Base-by-base conservation (phyloP, 768 basidiomycete species). In the Serpula lacrymans region DNA sequence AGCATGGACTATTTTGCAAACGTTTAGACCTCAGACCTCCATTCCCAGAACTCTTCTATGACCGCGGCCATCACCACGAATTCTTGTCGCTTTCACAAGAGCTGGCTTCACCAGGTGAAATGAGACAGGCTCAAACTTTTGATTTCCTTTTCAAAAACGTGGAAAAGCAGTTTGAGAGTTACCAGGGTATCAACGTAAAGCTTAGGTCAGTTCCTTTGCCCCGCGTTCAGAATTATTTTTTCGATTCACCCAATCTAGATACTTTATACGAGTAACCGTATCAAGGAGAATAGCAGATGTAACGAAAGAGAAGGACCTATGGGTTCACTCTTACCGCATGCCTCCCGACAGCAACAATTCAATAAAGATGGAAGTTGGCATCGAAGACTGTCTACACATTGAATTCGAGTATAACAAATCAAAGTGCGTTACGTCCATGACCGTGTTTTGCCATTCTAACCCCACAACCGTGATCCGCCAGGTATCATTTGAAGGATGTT, bases 391-490 rank as follows among this genome's bases (percentile, higher is more conserved):
- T 62, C 64, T 98, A 53, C 95, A 98, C 61, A 99, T 98, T 53
- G 96, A 97, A 60, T 98, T 97, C 50, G 96, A 98, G 68, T 98
- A 99, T 69, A 97, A 99, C 74, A 97, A 98, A 62, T 95, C 94
- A 42, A 98, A 99, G 95, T 90, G 43, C 49, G 87, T 71, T 14
- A 32, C 14, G 22, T 25, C 31, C n/a, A 41, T 13, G 30, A 30
- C 27, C 9, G 37, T 11, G 11, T 34, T 14, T 26, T 25, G 22
- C 50, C 42, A 5, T 37, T 17, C 36, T 42, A 21, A 42, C 39
- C 45, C 13, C 28, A 23, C 23, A 6, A 30, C 27, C 12, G 34
- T 30, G 14, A 33, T 33, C 31, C 40, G 4, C 44, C 6, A 99
- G 95, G 66, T 99, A 99, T 65, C 96, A 99, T 59, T 67, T 98